phyloP scores from a whole-genome alignment of 768 basidiomycete species.

The Coprinopsis cinerea region DNA sequence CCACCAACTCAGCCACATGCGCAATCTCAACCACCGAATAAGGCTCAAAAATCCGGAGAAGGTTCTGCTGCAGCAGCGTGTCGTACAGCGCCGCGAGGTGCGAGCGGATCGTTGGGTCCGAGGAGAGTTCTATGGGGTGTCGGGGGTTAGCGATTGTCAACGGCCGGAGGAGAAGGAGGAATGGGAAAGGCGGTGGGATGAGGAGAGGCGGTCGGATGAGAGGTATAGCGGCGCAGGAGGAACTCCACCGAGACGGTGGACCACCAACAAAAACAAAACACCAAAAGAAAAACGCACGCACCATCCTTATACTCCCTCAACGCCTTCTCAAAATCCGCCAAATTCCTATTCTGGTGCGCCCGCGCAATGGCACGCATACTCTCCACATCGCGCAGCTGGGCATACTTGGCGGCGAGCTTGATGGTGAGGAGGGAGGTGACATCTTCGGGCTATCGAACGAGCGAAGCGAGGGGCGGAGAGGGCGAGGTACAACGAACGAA shows the following conservation, averaged over 20 bases:
- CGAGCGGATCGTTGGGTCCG: constrained; percentile 91
- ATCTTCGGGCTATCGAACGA: constrained; percentile 74
- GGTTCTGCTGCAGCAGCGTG: constrained; percentile 92
- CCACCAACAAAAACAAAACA: not conserved
- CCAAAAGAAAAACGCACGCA: constrained; percentile 13
- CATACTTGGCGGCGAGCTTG: constrained; percentile 86
- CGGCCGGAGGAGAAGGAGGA: not conserved
- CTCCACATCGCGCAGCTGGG: constrained; percentile 83
- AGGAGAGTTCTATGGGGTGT: constrained; percentile 68
- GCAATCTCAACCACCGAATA: constrained; percentile 90
- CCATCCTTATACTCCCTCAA: constrained; percentile 83
- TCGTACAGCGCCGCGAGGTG: constrained; percentile 94
- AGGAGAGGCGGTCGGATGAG: not conserved
- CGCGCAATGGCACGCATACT: constrained; percentile 93
- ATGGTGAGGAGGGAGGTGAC: constrained; percentile 80
- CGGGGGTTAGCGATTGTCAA: not conserved
- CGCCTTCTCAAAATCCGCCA: constrained; percentile 85
- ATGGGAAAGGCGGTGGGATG: constrained; percentile 13
- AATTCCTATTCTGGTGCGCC: constrained; percentile 87
- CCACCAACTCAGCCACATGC: constrained; percentile 82
- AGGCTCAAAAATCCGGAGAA: constrained; percentile 92
- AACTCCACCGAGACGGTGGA: not conserved
- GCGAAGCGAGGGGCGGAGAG: not conserved
- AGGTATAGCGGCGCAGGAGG: not conserved
- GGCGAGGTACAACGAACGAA: no score